These are phyloP conservation scores for Cutaneotrichosporon sp. DNA, from an alignment of 1,284 basidiomycete genomes.

Conservation along the genomic window DNA sequence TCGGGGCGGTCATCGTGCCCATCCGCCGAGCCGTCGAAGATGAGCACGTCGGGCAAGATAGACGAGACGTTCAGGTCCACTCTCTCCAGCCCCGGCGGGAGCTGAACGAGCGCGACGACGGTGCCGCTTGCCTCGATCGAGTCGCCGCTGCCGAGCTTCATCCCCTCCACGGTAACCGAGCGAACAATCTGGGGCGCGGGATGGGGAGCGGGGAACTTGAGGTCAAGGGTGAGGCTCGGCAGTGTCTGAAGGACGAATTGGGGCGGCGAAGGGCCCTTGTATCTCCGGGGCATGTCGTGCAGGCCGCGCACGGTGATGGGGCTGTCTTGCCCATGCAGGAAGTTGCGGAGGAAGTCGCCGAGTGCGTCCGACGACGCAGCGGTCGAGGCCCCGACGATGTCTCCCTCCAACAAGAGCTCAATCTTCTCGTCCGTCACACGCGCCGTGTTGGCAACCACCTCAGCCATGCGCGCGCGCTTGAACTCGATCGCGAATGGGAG, in stretches of 20 bases:
- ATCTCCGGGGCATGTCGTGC: conserved; percentile 12
- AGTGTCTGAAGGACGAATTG: conserved; percentile 39
- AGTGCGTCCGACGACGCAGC: conserved; percentile 20
- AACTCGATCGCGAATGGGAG: conserved; percentile 48
- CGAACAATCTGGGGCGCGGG: conserved; percentile 48
- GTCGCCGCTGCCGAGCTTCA: conserved; percentile 30
- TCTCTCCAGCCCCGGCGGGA: conserved; percentile 39
- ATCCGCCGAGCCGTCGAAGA: conserved; percentile 43
- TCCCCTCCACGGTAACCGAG: conserved; percentile 50
- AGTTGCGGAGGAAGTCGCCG: conserved; percentile 44
- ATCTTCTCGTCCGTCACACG: conserved; percentile 27
- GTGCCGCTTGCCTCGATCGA: conserved; percentile 44
- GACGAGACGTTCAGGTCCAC: conserved; percentile 40
- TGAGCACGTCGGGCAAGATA: conserved; percentile 49
- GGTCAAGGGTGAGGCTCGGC: conserved; percentile 33
- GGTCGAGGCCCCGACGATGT: conserved; percentile 31
- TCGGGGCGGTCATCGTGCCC: conserved; percentile 23
- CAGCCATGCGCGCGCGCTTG: conserved; percentile 36
- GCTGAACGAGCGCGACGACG: conserved; percentile 45
- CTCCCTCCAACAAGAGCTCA: conserved; percentile 35
- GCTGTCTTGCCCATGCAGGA: conserved; percentile 42
- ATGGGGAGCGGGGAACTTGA: conserved; percentile 48
- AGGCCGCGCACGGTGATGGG: conserved; percentile 45
- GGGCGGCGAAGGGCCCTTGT: conserved; percentile 29
- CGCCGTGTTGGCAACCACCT: conserved; percentile 31